Evolutionary conservation across 306 rosid species (phyloP), one percentile per base, ranked within the genome.

Genomic region (Prinsepia uniflora): DNA sequence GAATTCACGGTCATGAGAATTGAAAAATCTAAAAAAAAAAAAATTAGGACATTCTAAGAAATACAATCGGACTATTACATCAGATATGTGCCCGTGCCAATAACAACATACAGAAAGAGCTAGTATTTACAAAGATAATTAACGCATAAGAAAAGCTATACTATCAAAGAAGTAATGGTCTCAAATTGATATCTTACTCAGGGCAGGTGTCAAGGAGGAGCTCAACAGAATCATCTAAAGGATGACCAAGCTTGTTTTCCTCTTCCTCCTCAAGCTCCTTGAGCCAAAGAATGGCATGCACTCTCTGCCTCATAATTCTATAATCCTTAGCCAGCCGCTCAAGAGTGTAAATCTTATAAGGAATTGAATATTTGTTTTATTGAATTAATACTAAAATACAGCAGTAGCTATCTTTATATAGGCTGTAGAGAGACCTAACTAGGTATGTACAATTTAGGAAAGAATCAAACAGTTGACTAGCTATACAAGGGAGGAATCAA

Each of bases 281-380:
- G 49, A 94, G 85, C 95, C 96, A 94, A 8, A 94, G 91, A 81
- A 94, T 94, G 46, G 98, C 97, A 59, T 88, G 98, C 65, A 94
- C 98, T 52, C 98, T 90, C 81, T 94, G 97, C 83, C 98, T 91
- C 97, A 94, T 88, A 44, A 94, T 78, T 72, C 97, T 84, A 22
- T 84, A 94, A 87, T 94, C 98, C 78, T 83, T 84, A 5, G 97
- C 97, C 8, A 94, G 89, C 72, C 48, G 89, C 81, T 94, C 97
- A 0, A 89, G 81, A 0, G 92, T 89, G 84, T 94, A 87, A 24
- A 24, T n/a, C n/a, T n/a, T n/a, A n/a, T n/a, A n/a, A n/a, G n/a
- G n/a, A n/a, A n/a, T n/a, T n/a, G n/a, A n/a, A n/a, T n/a, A n/a
- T n/a, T n/a, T n/a, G n/a, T n/a, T n/a, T n/a, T n/a, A n/a, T n/a